Conservation (phyloP, 495 filamentous ascomycete species). For the Viridothelium virens region DNA sequence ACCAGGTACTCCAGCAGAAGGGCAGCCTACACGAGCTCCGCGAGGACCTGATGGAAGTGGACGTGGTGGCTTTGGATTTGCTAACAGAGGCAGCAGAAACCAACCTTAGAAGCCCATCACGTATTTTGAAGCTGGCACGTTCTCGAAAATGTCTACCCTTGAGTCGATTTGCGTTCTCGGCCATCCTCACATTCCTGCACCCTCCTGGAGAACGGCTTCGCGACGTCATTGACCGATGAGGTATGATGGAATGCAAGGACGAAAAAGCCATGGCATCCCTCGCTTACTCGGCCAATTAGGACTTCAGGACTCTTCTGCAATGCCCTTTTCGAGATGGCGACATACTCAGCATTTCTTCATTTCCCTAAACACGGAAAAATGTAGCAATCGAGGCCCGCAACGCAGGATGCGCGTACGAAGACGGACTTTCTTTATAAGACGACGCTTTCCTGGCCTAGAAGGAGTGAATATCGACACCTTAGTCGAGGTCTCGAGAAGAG, state of each 20-base stretch:
- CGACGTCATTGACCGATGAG: neutral
- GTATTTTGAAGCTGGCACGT: too few species aligned
- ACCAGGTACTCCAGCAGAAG: slow-evolving; percentile 35
- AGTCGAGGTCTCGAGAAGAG: neutral
- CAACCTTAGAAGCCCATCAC: slow-evolving; percentile 25
- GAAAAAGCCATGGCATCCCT: neutral
- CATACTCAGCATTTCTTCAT: neutral
- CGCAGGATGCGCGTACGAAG: neutral
- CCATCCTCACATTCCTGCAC: neutral
- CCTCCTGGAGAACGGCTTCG: neutral
- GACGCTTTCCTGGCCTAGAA: neutral
- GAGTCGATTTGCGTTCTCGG: neutral
- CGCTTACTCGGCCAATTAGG: neutral
- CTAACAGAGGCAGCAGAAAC: slow-evolving; percentile 42
- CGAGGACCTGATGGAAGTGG: slow-evolving; percentile 69
- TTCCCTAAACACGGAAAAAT: neutral
- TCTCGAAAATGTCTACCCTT: neutral
- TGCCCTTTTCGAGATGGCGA: neutral
- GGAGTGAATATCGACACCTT: too few species aligned
- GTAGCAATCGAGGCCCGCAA: neutral
- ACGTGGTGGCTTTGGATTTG: slow-evolving; percentile 63
- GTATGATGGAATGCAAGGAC: neutral
- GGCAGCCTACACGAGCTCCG: slow-evolving; percentile 57
- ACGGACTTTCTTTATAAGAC: neutral
- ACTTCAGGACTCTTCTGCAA: neutral